Evolutionary conservation across 2,329 filamentous ascomycete genomes (phyloP).

Genomic region (Cryoendolithus antarcticus): DNA sequence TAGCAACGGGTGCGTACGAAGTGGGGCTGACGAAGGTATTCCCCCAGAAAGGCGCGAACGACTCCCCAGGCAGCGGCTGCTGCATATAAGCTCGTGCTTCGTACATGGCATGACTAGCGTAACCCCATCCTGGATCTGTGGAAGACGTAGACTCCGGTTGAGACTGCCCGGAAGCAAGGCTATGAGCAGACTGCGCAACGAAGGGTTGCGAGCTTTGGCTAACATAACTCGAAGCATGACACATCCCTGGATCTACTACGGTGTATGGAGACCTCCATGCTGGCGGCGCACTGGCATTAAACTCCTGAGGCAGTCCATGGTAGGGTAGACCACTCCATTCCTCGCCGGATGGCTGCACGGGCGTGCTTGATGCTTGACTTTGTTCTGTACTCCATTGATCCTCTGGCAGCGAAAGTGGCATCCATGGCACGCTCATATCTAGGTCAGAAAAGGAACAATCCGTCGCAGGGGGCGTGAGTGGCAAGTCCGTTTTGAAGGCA

Average conservation of each 20-base stretch:
- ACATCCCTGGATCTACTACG: slow-evolving; percentile 22
- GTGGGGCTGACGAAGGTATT: too few relatives aligned
- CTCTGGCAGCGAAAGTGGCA: slow-evolving; percentile 15
- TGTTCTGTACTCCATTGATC: slow-evolving; percentile 15
- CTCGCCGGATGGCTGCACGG: slow-evolving; percentile 11
- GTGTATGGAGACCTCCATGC: slow-evolving; percentile 1
- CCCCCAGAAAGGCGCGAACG: too few relatives aligned
- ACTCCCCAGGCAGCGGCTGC: slow-evolving; percentile 2
- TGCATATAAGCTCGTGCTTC: background rate
- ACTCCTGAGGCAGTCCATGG: too few relatives aligned
- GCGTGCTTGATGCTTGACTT: slow-evolving; percentile 14
- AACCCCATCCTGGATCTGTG: background rate
- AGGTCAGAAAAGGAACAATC: slow-evolving; percentile 17
- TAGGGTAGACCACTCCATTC: slow-evolving; percentile 11
- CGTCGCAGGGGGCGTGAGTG: slow-evolving; percentile 20
- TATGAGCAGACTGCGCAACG: background rate
- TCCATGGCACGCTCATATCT: slow-evolving; percentile 19
- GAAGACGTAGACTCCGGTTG: background rate
- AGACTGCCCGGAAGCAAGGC: too few relatives aligned
- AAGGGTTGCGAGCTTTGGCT: slow-evolving; percentile 22
- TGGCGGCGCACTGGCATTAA: too few relatives aligned
- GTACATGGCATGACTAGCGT: background rate
- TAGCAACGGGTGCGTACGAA: too few relatives aligned
- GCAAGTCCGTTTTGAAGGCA: slow-evolving; percentile 12
- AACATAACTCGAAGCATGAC: slow-evolving; percentile 23